Base-by-base conservation (phyloP, 192 early-diverging fungal species). In the Martensiomyces pterosporus region DNA sequence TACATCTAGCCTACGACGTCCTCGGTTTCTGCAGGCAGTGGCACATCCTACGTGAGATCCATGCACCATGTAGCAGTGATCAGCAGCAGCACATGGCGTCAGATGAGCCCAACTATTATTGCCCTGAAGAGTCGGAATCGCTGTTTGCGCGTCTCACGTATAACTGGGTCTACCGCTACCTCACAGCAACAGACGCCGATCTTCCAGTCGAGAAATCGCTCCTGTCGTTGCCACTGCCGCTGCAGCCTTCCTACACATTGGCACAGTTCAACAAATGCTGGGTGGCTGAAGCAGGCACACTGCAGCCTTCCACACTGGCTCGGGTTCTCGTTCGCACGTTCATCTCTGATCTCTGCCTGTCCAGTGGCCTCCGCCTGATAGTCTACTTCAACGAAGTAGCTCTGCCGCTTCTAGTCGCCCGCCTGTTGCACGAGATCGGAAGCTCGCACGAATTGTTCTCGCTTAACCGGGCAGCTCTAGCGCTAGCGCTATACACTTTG, bases 111-210 rank as follows among this genome's bases (percentile, higher is more conserved):
- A n/a, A n/a, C n/a, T n/a, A 26, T 6, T 43, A 9, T 0, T 16
- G 41, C 12, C 29, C 29, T 32, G 29, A 32, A 12, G 29, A 32
- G 29, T 32, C 6, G 6, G 29, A 32, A 12, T 32, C 29, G 12
- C 12, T 51, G 16, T 22, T 57, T 12, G 26, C 47, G n/a, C 52
- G 43, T 25, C 12, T 64, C 41, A 71, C 67, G n/a, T 71, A 71
- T 24, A 45, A 55, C 48, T 64, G 67, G 67, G 67, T 71, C 0
- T 19, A 55, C 23, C 43, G 26, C 14, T 49, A 39, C 14, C 22
- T 71, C 12, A 24, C 43, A 9, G 17, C 29, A 9, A 44, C 19
- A 6, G 25, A 24, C 1, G 27, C 24, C 12, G 33, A 37, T 6
- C 8, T 48, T 4, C 44, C 39, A n/a, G n/a, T n/a, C 29, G 6